Evolutionary conservation across 202 grass and related monocot genomes (phyloP), one percentile per base, ranked within the genome.

Genomic region (Panicum hallii): DNA sequence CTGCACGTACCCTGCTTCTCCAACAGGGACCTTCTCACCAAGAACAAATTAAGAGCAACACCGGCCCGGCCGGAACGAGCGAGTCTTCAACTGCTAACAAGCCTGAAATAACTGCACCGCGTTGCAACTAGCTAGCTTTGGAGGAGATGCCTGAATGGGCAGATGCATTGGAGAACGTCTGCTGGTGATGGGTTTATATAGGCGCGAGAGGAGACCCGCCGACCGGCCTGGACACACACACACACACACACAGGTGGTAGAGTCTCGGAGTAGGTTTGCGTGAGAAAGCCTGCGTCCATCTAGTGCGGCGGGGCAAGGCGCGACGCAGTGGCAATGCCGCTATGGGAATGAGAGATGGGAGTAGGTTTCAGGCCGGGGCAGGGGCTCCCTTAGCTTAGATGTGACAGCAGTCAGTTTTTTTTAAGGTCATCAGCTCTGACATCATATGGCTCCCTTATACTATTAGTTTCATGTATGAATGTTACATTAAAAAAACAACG

Each of bases 1-100:
- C 45, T 93, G 91, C 91, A 93, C 91, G 88, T 93, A 83, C 94
- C 92, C 94, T 94, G 88, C 94, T 94, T 97, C 94, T 97, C 94
- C 94, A 97, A 82, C 94, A 92, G 57, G 85, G 83, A 78, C 91
- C 68, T 90, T 50, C 83, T 89, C 89, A 67, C 91, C 94, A 85
- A 90, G 22, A 30, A 66, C 44, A 19, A 38, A 38, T 38, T 38
- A 38, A 5, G 32, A 63, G 13, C 55, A 81, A 40, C 63, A 47
- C 11, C 5, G 11, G 10, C 2, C 9, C 36, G 36, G 36, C 36
- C 36, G 36, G 36, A 38, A 38, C 36, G 36, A 38, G 3, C 36
- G 36, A 38, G 7, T 19, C 9, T 6, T 6, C 4, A 44, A 64
- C 14, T 42, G 45, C 23, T 32, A 71, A 50, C 22, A 48, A 7